A percentile compares a stretch with the other conserved stretches of the same genome.
Evolutionary conservation across 2,329 filamentous ascomycete species (phyloP).

Genomic region (Neonectria coccinea): DNA sequence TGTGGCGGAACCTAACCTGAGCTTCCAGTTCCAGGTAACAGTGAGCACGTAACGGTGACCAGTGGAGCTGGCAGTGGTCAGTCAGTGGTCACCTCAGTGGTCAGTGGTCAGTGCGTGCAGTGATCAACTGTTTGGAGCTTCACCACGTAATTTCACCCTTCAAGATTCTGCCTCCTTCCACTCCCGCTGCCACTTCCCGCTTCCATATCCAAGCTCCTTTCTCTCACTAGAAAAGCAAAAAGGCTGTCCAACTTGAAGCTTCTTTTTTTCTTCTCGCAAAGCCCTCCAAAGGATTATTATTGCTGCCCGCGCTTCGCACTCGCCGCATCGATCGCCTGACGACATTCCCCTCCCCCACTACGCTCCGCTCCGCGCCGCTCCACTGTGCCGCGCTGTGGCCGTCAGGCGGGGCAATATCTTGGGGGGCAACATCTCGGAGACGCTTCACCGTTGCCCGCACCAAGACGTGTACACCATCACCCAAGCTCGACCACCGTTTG

Average conservation of each 20-base stretch:
- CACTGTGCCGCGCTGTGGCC: constrained; percentile 1
- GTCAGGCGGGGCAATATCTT: constrained; percentile 23
- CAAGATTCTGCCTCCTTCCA: neutral
- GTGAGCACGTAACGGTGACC: neutral
- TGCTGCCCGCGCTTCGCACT: neutral
- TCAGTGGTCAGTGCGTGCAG: no score
- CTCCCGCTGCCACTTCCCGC: neutral
- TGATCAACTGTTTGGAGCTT: neutral
- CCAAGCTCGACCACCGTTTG: constrained; percentile 14
- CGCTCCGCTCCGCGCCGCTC: neutral
- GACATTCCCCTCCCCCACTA: constrained; percentile 2
- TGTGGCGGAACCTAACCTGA: neutral
- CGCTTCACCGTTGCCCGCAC: constrained; percentile 18
- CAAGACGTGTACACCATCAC: constrained; percentile 15
- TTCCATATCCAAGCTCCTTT: neutral
- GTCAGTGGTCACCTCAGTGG: no score
- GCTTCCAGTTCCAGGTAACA: neutral
- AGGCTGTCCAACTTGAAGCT: neutral
- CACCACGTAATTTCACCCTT: neutral
- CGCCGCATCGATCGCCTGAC: constrained; percentile 6
- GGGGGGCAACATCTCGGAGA: constrained; percentile 18
- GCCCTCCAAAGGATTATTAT: neutral
- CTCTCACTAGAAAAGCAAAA: neutral
- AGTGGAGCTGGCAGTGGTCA: no score
- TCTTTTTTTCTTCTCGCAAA: neutral